Evolutionary conservation across 306 rosid species (phyloP).

Genomic region (Sicyos edulis): DNA sequence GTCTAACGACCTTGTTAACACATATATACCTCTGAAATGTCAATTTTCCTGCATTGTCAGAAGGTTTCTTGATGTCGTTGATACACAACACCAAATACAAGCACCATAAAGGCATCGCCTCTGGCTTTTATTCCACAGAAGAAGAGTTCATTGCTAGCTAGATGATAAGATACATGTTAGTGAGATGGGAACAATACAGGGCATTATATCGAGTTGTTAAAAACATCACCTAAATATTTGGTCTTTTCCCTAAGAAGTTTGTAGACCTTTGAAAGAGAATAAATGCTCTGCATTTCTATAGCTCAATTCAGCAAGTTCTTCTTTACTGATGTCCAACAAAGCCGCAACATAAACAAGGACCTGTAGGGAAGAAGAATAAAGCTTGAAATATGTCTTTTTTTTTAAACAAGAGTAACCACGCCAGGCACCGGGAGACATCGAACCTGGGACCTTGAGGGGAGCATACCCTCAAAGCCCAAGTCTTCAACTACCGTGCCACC

Average conservation of each 20-base stretch:
- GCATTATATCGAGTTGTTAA: neutral
- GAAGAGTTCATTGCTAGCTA: conserved; percentile 16
- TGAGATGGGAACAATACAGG: neutral
- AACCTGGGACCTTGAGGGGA: no score
- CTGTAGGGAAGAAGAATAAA: conserved; percentile 27
- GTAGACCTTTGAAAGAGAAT: conserved; percentile 31
- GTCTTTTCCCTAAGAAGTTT: neutral
- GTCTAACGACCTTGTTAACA: conserved; percentile 2
- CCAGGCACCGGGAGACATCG: no score
- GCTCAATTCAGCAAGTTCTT: conserved; percentile 39
- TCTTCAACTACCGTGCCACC: no score
- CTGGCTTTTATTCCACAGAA: conserved; percentile 7
- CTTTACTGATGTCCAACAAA: conserved; percentile 39
- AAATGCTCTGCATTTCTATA: conserved; percentile 36
- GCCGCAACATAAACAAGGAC: conserved; percentile 47
- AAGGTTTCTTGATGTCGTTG: neutral
- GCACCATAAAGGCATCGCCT: neutral
- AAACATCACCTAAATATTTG: conserved; percentile 15
- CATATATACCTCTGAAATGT: neutral
- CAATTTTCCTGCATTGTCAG: neutral
- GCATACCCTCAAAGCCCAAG: no score
- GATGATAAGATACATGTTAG: conserved; percentile 1
- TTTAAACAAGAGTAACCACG: no score
- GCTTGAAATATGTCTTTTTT: conserved; percentile 7
- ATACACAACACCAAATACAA: conserved; percentile 4